Conservation (phyloP, 345 rosid species). For the Camelina sativa region DNA sequence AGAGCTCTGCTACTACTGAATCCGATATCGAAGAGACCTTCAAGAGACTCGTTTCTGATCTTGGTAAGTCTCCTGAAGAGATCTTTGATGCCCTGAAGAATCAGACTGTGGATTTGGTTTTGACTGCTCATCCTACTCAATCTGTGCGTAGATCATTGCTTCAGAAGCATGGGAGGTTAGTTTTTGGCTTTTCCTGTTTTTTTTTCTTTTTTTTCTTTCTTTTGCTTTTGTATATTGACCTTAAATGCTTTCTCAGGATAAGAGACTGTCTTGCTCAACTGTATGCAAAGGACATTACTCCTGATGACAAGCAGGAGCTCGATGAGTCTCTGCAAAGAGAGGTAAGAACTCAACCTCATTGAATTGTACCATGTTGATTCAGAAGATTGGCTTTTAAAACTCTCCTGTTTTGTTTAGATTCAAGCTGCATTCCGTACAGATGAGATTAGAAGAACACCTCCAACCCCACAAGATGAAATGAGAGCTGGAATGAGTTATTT, state of each 20-base stretch:
- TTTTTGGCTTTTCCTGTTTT: conserved; percentile 1
- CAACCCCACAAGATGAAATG: conserved; percentile 99
- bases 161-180: conserved; percentile 94
- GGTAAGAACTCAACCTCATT: conserved; percentile 48
- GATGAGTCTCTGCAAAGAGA: conserved; percentile 96
- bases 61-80: conserved; percentile 90
- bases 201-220: not conserved
- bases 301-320: conserved; percentile 98
- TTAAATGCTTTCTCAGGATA: conserved; percentile 57
- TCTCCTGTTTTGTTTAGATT: conserved; percentile 52
- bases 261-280: conserved; percentile 85
- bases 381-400: not conserved
- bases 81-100: conserved; percentile 92
- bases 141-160: conserved; percentile 95
- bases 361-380: not conserved
- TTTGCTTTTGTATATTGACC: not conserved
- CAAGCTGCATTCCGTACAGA: conserved; percentile 99
- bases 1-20: conserved; percentile 87
- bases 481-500: conserved; percentile 99
- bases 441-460: conserved; percentile 97
- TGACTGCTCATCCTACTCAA: conserved; percentile 99
- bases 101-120: conserved; percentile 95
- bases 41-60: conserved; percentile 78
- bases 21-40: conserved; percentile 95
- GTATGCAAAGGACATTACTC: conserved; percentile 93